These are phyloP conservation scores for Rhizopogon sp. DNA, from an alignment of 768 basidiomycete species.

Conservation along the genomic window DNA sequence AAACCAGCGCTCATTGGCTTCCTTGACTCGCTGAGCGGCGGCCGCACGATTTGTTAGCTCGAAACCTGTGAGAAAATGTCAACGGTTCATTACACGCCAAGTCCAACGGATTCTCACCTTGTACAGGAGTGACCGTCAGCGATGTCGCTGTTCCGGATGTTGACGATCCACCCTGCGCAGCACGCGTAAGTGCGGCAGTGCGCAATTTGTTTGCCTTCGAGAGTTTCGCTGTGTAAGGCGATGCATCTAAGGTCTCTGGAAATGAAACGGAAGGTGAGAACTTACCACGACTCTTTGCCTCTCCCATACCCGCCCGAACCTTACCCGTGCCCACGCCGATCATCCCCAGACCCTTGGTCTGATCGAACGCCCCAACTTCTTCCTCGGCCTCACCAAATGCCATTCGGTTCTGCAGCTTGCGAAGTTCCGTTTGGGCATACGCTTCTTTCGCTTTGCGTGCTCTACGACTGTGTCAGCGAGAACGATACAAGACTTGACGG, in stretches of 20 bases:
- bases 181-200: constrained; percentile 75
- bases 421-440: constrained; percentile 92
- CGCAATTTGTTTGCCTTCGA: constrained; percentile 93
- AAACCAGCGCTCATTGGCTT: constrained; percentile 98
- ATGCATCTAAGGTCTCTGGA: background rate
- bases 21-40: constrained; percentile 82
- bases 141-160: constrained; percentile 87
- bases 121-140: constrained; percentile 90
- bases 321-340: constrained; percentile 84
- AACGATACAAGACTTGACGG: background rate
- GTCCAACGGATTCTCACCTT: constrained; percentile 49
- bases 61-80: constrained; percentile 52
- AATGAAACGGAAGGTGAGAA: constrained; percentile 4
- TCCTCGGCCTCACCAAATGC: constrained; percentile 92
- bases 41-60: constrained; percentile 92
- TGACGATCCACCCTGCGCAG: constrained; percentile 50
- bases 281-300: constrained; percentile 88
- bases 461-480: constrained; percentile 33
- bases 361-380: constrained; percentile 94
- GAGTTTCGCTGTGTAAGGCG: constrained; percentile 68
- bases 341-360: constrained; percentile 98
- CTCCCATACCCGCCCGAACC: constrained; percentile 82
- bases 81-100: constrained; percentile 3
- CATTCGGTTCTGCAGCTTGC: constrained; percentile 97
- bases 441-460: constrained; percentile 99